These are phyloP conservation scores for Mucor mucedo DNA, from an alignment of 371 early-diverging fungal species.

Conservation along the genomic window DNA sequence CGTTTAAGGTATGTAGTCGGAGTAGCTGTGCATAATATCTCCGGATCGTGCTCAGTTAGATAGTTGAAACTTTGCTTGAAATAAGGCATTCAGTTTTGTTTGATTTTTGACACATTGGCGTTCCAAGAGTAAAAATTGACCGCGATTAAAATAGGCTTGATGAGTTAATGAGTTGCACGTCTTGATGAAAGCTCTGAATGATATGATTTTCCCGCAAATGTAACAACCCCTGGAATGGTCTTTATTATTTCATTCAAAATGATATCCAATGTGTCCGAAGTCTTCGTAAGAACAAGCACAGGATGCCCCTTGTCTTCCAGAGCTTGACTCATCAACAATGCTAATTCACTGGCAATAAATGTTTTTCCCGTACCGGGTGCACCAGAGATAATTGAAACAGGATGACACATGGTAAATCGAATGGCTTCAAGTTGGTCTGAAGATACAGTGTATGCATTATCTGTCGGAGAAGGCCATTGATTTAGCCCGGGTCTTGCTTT, in stretches of 20 bases:
- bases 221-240: constrained; percentile 32
- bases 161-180: constrained; percentile 22
- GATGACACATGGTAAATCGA: constrained; percentile 38
- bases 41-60: constrained; percentile 16
- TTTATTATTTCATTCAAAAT: constrained; percentile 22
- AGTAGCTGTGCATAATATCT: constrained; percentile 15
- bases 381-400: constrained; percentile 41
- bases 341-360: constrained; percentile 37
- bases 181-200: constrained; percentile 15
- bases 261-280: constrained; percentile 30
- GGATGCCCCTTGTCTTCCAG: constrained; percentile 33
- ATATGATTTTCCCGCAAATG: constrained; percentile 27
- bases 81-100: constrained; percentile 29
- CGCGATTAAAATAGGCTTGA: constrained; percentile 26
- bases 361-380: constrained; percentile 51
- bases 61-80: constrained; percentile 20
- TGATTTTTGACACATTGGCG: constrained; percentile 20
- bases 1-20: constrained; percentile 23
- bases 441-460: constrained; percentile 30
- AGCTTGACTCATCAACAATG: constrained; percentile 33
- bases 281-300: constrained; percentile 36
- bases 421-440: constrained; percentile 40
- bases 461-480: constrained; percentile 31
- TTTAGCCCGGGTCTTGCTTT: constrained; percentile 21
- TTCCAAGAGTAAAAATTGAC: constrained; percentile 25